Base-by-base conservation (phyloP, 176 grass and related monocot genomes). In the Musa acuminata region DNA sequence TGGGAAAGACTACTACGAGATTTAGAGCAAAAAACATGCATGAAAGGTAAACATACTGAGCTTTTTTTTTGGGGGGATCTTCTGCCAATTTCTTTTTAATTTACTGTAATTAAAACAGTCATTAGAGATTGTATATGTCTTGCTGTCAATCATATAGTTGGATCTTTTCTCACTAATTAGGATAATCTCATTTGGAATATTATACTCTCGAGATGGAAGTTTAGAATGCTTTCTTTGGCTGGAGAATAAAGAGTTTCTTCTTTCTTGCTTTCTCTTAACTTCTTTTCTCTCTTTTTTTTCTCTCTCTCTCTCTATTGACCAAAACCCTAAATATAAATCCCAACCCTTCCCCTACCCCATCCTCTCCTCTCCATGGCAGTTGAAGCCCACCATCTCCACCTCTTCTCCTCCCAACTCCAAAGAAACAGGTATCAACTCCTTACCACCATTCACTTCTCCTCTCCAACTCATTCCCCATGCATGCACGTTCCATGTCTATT, bases 321-420 rank as follows among this genome's bases (percentile, higher is more conserved):
- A 68, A 68, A 67, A 78, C 62, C 62, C 74, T 62, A 63, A 67
- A 78, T 68, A 68, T 23, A 63, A 29, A 57, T 43, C 35, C 35
- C 35, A 43, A 43, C 35, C 35, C 35, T 4, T 43, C 35, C 35
- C 35, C 35, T 29, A 21, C 14, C 55, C 29, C 54, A n/a, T 12
- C 73, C 35, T 57, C 29, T 2, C 27, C 57, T 29, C 55, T 71
- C 52, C 52, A 92, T 92, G 89, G 93, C 81, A 55, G 87, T 96
- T 60, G 80, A 96, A 52, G 79, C 83, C 53, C 78, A 79, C 60
- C 72, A 83, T 70, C 74, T 87, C 0, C 78, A 76, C 67, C 82
- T 75, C 70, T 27, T 82, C 52, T 72, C 51, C 55, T 21, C 63
- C 50, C 76, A 68, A 53, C 23, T 78, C 48, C 76, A 55, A 14